Conservation (phyloP, 2,329 filamentous ascomycete genomes). For the Colletotrichum falcatum region DNA sequence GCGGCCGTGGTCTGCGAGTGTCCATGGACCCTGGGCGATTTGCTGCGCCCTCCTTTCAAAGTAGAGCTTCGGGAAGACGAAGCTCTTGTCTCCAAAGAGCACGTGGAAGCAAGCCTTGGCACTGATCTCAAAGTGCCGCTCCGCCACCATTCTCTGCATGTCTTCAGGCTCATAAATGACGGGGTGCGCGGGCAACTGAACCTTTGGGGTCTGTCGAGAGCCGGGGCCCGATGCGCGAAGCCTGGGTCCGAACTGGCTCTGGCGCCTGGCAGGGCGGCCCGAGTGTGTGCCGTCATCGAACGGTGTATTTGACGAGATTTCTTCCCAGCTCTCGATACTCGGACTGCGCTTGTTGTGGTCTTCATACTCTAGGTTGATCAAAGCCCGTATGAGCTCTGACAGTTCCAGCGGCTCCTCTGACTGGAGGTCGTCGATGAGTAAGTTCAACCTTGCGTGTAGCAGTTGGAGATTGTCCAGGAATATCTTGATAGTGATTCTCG, state of each 20-base stretch:
- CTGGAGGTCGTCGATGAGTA: slow-evolving; percentile 83
- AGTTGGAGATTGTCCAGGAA: slow-evolving; percentile 90
- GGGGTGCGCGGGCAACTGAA: slow-evolving; percentile 84
- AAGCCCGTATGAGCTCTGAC: slow-evolving; percentile 75
- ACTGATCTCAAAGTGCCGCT: slow-evolving; percentile 89
- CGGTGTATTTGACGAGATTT: slow-evolving; percentile 72
- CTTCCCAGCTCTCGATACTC: slow-evolving; percentile 92
- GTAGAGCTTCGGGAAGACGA: slow-evolving; percentile 92
- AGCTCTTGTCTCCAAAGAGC: slow-evolving; percentile 95
- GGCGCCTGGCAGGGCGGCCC: slow-evolving; percentile 54
- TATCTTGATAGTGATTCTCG: slow-evolving; percentile 87
- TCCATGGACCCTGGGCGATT: slow-evolving; percentile 90
- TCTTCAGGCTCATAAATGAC: slow-evolving; percentile 87
- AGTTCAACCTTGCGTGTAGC: slow-evolving; percentile 85
- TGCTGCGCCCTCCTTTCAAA: slow-evolving; percentile 82
- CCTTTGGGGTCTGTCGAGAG: slow-evolving; percentile 65
- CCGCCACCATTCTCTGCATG: slow-evolving; percentile 80
- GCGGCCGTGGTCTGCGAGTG: slow-evolving; percentile 73
- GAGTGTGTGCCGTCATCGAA: slow-evolving; percentile 67
- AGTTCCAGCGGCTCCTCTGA: slow-evolving; percentile 76
- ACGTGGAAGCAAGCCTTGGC: slow-evolving; percentile 97
- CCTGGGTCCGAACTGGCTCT: slow-evolving; percentile 51
- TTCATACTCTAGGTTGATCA: slow-evolving; percentile 80
- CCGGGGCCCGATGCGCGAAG: slow-evolving; percentile 48
- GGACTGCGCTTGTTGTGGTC: slow-evolving; percentile 72